These are phyloP conservation scores for Lachancea sp. DNA, from an alignment of 805 yeast species.

Conservation along the genomic window DNA sequence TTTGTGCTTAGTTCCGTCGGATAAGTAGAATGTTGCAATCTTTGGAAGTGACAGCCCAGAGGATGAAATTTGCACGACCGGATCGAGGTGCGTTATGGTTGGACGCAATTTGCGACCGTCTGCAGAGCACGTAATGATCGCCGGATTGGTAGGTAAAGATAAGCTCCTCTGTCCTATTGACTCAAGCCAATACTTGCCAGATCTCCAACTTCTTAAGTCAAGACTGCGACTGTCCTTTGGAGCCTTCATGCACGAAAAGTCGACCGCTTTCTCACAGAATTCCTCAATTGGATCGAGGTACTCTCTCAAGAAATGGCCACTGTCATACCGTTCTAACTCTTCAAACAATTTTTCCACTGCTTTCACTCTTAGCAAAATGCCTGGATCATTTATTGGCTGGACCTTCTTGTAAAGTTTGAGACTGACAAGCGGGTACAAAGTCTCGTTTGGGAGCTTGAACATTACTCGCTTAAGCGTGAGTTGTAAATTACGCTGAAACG, in stretches of 20 bases:
- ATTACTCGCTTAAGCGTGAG: conserved; percentile 43
- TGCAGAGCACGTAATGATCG: conserved; percentile 38
- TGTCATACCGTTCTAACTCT: conserved; percentile 28
- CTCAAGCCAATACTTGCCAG: conserved; percentile 54
- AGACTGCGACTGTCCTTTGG: conserved; percentile 15
- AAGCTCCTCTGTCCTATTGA: conserved; percentile 39
- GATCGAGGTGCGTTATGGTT: conserved; percentile 40
- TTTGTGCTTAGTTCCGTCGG: conserved; percentile 53
- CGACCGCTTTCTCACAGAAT: conserved; percentile 46
- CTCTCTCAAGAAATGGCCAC: conserved; percentile 20
- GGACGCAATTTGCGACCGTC: conserved; percentile 40
- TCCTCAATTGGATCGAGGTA: conserved; percentile 41
- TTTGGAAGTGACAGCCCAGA: conserved; percentile 89
- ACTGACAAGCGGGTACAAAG: conserved; percentile 57
- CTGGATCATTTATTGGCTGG: conserved; percentile 31
- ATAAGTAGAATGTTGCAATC: conserved; percentile 48
- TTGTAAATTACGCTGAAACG: conserved; percentile 52
- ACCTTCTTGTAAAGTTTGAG: conserved; percentile 41
- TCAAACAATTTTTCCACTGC: conserved; percentile 49
- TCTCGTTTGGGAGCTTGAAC: conserved; percentile 62
- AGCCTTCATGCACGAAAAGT: conserved; percentile 44
- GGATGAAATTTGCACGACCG: conserved; percentile 52
- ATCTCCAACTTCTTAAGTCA: conserved; percentile 30
- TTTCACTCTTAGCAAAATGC: conserved; percentile 40
- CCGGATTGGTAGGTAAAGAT: conserved; percentile 61